These are phyloP conservation scores for Penicillium coprophilum DNA, from an alignment of 495 filamentous ascomycete species.

Conservation along the genomic window DNA sequence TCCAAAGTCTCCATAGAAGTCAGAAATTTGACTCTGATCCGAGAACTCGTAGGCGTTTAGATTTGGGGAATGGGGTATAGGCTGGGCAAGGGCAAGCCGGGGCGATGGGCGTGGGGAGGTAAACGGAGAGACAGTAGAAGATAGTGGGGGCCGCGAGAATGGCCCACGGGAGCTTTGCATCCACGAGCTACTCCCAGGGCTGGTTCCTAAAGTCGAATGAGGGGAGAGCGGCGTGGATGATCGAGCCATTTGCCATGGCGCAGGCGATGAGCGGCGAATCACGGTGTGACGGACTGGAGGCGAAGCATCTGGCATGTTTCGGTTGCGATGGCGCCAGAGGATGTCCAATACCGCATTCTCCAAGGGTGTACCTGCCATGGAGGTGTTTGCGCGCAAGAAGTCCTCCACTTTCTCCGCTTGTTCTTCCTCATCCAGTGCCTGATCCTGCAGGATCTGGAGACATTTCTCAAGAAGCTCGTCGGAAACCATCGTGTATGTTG, in stretches of 20 bases:
- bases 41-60: slow-evolving; percentile 92
- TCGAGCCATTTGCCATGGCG: slow-evolving; percentile 82
- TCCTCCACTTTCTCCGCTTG: slow-evolving; percentile 91
- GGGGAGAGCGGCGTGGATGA: slow-evolving; percentile 77
- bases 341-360: slow-evolving; percentile 91
- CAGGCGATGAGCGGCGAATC: slow-evolving; percentile 85
- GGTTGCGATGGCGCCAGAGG: slow-evolving; percentile 86
- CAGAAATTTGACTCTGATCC: slow-evolving; percentile 69
- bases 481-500: slow-evolving; percentile 65
- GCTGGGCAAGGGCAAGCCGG: slow-evolving; percentile 83
- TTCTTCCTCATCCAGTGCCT: slow-evolving; percentile 85
- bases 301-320: slow-evolving; percentile 67
- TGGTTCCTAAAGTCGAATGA: slow-evolving; percentile 70
- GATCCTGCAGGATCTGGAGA: slow-evolving; percentile 82
- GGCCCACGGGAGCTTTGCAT: slow-evolving; percentile 67
- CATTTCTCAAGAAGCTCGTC: slow-evolving; percentile 91
- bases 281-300: slow-evolving; percentile 86
- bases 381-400: slow-evolving; percentile 74
- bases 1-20: slow-evolving; percentile 88
- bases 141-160: slow-evolving; percentile 61
- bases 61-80: slow-evolving; percentile 95
- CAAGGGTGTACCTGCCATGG: slow-evolving; percentile 70
- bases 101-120: slow-evolving; percentile 93
- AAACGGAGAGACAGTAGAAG: slow-evolving; percentile 72
- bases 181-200: slow-evolving; percentile 75